Evolutionary conservation across 352 stramenopile species (phyloP).

Genomic region (Phytophthora ohioensis): DNA sequence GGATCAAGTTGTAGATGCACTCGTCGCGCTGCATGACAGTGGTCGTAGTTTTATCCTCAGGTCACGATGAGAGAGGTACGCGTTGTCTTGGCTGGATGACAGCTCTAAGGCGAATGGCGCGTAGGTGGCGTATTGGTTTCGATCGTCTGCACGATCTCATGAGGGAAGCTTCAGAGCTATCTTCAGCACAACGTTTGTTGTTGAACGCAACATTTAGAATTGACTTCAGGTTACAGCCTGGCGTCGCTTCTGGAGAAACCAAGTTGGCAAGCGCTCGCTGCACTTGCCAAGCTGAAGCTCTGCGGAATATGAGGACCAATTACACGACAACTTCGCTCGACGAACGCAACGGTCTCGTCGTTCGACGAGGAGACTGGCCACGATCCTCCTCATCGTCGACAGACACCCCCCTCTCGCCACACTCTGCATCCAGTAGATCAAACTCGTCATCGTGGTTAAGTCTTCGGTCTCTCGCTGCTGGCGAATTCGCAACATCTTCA

Average conservation of each 20-base stretch:
- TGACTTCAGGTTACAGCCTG: neutral
- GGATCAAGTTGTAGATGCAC: slow-evolving; percentile 94
- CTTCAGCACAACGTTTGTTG: slow-evolving; percentile 13
- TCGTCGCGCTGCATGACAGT: slow-evolving; percentile 79
- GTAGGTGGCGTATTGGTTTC: slow-evolving; percentile 18
- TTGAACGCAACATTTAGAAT: slow-evolving; percentile 17
- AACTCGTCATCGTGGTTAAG: slow-evolving; percentile 24
- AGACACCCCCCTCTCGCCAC: slow-evolving; percentile 5
- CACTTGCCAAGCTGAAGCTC: too few relatives aligned
- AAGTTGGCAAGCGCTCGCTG: too few relatives aligned
- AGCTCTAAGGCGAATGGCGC: slow-evolving; percentile 22
- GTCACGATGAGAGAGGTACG: neutral
- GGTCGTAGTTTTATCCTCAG: slow-evolving; percentile 3
- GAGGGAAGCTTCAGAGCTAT: slow-evolving; percentile 20
- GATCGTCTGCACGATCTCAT: slow-evolving; percentile 25
- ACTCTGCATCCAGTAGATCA: slow-evolving; percentile 31
- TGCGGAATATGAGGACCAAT: neutral
- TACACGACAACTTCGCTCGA: slow-evolving; percentile 26
- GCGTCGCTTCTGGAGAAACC: too few relatives aligned
- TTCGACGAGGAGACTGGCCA: slow-evolving; percentile 19
- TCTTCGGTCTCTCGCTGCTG: neutral
- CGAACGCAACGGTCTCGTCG: slow-evolving; percentile 17
- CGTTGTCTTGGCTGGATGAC: neutral
- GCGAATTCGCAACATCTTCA: slow-evolving; percentile 22
- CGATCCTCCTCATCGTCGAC: slow-evolving; percentile 12